Conservation (phyloP, 176 grass and related monocot species). For the Eragrostis curvula region DNA sequence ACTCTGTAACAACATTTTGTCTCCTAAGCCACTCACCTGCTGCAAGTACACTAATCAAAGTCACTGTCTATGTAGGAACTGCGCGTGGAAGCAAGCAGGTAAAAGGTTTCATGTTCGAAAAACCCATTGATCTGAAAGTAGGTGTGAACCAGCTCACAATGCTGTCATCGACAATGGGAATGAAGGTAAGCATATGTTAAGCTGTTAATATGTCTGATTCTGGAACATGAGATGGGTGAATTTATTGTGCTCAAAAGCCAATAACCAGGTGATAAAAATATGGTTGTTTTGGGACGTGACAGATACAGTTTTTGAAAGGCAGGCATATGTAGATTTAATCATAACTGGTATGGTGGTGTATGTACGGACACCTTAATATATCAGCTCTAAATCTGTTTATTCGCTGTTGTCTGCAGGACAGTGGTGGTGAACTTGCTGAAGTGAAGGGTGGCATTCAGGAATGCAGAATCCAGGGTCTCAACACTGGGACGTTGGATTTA, state of each 20-base stretch:
- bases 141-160: slow-evolving; percentile 74
- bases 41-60: slow-evolving; percentile 41
- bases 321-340: background rate
- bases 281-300: background rate
- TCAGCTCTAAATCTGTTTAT: slow-evolving; percentile 1
- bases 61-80: slow-evolving; percentile 46
- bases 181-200: slow-evolving; percentile 42
- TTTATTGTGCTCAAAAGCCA: background rate
- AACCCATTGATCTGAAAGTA: slow-evolving; percentile 56
- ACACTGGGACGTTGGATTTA: slow-evolving; percentile 89
- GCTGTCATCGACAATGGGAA: slow-evolving; percentile 53
- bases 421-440: slow-evolving; percentile 63
- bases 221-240: background rate
- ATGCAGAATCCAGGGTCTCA: slow-evolving; percentile 76
- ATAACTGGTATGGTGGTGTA: background rate
- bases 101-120: slow-evolving; percentile 73
- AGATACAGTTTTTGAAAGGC: background rate
- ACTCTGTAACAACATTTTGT: slow-evolving; percentile 32
- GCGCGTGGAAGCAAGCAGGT: slow-evolving; percentile 73
- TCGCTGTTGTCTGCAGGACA: slow-evolving; percentile 65
- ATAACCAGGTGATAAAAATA: background rate
- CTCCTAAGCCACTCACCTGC: slow-evolving; percentile 7
- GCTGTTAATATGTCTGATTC: background rate
- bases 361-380: background rate
- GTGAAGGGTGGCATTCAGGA: slow-evolving; percentile 56